These are phyloP conservation scores for Linum lewisii DNA, from an alignment of 345 rosid species.

Conservation along the genomic window DNA sequence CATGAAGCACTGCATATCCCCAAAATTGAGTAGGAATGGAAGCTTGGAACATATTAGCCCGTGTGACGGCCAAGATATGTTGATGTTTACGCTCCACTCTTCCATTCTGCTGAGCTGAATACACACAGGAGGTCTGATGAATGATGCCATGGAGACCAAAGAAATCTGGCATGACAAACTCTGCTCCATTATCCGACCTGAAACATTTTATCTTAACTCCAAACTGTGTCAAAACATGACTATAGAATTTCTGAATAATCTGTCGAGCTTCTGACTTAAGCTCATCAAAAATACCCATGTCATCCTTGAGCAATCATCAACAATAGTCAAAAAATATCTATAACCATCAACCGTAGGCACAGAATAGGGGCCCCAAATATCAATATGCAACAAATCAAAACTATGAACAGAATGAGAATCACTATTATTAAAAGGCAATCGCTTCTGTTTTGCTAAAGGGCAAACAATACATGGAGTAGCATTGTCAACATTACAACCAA, in stretches of 20 bases:
- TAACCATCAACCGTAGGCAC: not conserved
- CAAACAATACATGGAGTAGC: not conserved
- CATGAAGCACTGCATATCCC: not conserved
- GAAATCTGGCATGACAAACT: not conserved
- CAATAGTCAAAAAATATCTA: not conserved
- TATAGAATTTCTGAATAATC: not conserved
- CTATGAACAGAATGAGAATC: not conserved
- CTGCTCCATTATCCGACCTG: not conserved
- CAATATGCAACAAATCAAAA: not conserved
- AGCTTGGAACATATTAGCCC: not conserved
- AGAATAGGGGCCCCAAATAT: not conserved
- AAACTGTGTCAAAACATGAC: not conserved
- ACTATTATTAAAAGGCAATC: not conserved
- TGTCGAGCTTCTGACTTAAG: not conserved
- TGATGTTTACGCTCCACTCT: not conserved
- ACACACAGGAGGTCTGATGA: not conserved
- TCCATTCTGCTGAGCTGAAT: not conserved
- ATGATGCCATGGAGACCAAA: not conserved
- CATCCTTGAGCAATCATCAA: not conserved
- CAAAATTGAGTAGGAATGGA: not conserved
- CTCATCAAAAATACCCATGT: not conserved
- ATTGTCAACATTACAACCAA: too few relatives aligned
- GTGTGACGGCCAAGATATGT: not conserved
- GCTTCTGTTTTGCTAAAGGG: not conserved
- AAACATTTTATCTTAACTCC: not conserved